Base-by-base conservation (phyloP, 2,329 filamentous ascomycete genomes). In the Claviceps lovelessii region DNA sequence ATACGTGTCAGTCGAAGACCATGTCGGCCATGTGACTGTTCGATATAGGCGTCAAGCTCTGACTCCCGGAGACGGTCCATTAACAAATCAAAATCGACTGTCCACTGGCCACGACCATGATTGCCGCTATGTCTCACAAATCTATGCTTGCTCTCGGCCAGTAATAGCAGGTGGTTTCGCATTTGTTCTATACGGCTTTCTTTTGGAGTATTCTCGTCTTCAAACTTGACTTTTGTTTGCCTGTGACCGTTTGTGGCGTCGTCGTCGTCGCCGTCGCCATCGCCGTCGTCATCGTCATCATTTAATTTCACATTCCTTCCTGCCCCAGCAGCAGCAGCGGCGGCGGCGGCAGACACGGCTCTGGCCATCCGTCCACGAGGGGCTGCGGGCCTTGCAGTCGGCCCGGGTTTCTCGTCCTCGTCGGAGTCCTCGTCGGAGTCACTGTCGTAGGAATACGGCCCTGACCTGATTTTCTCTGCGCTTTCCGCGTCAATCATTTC, bases 1-100 rank as follows among this genome's bases (percentile, higher is more conserved):
- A 97, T 89, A 23, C 89, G 85, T 23, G 90, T 79, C n/a, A 98
- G 75, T 9, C 91, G 86, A 19, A 91, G 78, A 0, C 89, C 89
- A 49, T 86, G 76, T 8, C 80, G 79, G 8, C 89, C 90, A 61
- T 88, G 90, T 2, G 82, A 81, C 53, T 88, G 81, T 58, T 86
- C 80, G 55, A 97, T 85, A 46, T 90, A 84, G 15, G 84, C 82
- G 67, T 96, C 89, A 35, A 97, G 74, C 66, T 96, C 89, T 6
- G 79, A 72, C 62, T 90, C 84, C 48, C 86, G 83, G 39, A 97
- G 73, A 52, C 78, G 77, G 47, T 81, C 76, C 52, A 88, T 76
- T 4, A 97, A 75, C 9, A 79, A 76, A n/a, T 80, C 76, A 65
- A 93, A 95, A 63, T 95, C 84, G 5, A 97, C 81, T 0, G 83